Evolutionary conservation across 75 land plant genomes (phyloP).

Genomic region (Selaginella moellendorffii): DNA sequence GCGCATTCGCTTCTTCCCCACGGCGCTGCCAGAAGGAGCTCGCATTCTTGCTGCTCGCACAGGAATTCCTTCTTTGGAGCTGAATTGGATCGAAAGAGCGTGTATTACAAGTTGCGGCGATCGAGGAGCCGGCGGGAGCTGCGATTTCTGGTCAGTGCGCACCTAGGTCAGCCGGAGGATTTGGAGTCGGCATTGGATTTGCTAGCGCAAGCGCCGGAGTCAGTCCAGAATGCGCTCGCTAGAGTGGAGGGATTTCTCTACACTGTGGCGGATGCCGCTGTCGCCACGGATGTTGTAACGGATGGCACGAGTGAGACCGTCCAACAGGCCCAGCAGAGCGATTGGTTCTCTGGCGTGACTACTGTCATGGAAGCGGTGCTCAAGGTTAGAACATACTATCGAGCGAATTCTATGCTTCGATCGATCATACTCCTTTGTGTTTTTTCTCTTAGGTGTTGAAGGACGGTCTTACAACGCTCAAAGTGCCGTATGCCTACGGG

Average conservation of each 20-base stretch:
- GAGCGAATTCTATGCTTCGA: background rate
- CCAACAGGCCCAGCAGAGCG: conserved; percentile 28
- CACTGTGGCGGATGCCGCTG: conserved; percentile 78
- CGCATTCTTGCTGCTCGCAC: background rate
- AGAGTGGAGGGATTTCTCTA: conserved; percentile 57
- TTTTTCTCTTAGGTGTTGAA: conserved; percentile 64
- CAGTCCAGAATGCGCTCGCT: conserved; percentile 28
- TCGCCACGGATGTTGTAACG: conserved; percentile 27
- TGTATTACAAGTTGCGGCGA: background rate
- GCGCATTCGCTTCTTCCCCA: background rate
- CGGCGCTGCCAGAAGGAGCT: background rate
- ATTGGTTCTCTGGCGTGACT: conserved; percentile 79
- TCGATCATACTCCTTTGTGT: background rate
- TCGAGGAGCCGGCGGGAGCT: conserved; percentile 11
- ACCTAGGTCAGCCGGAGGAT: conserved; percentile 21
- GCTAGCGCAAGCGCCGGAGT: conserved; percentile 14
- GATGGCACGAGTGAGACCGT: conserved; percentile 12
- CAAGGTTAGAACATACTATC: conserved; percentile 31
- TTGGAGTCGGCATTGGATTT: conserved; percentile 10
- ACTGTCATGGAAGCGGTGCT: conserved; percentile 45
- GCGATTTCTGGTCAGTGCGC: conserved; percentile 10
- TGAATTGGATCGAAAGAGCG: background rate
- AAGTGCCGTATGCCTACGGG: conserved; percentile 90
- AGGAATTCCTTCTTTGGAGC: background rate
- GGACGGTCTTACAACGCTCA: conserved; percentile 56